Evolutionary conservation across 805 yeast genomes (phyloP).

Genomic region (Jamesozyma spencerorum): DNA sequence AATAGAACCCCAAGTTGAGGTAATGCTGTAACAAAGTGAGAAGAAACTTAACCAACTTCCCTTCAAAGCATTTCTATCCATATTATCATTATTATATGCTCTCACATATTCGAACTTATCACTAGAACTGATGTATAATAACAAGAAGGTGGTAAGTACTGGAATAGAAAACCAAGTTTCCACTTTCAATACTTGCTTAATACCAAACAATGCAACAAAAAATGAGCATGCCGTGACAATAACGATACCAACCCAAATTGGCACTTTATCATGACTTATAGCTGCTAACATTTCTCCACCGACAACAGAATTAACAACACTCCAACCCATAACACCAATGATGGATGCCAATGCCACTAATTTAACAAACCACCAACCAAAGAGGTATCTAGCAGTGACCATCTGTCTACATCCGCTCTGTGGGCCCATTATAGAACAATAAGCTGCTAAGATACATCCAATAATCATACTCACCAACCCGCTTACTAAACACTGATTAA

Average conservation of each 20-base stretch:
- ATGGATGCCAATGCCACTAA: slow-evolving; percentile 63
- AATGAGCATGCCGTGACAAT: slow-evolving; percentile 59
- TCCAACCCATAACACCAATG: slow-evolving; percentile 83
- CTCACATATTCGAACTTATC: slow-evolving; percentile 33
- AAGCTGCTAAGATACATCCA: slow-evolving; percentile 74
- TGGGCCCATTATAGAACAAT: slow-evolving; percentile 83
- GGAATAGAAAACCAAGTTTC: slow-evolving; percentile 65
- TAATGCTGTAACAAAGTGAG: slow-evolving; percentile 63
- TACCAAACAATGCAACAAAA: slow-evolving; percentile 67
- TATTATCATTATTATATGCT: slow-evolving; percentile 29
- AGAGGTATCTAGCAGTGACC: slow-evolving; percentile 70
- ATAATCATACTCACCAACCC: slow-evolving; percentile 56
- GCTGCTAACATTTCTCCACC: slow-evolving; percentile 77
- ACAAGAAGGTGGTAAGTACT: slow-evolving; percentile 53
- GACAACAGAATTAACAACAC: slow-evolving; percentile 80
- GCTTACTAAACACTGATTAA: slow-evolving; percentile 49
- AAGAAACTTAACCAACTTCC: slow-evolving; percentile 72
- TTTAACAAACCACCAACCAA: slow-evolving; percentile 82
- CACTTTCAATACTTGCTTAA: slow-evolving; percentile 55
- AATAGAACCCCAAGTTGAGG: slow-evolving; percentile 84
- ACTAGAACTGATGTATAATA: slow-evolving; percentile 56
- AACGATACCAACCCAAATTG: slow-evolving; percentile 64
- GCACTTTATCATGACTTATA: slow-evolving; percentile 55
- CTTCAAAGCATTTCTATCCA: slow-evolving; percentile 33
- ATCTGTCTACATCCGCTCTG: slow-evolving; percentile 83